Percentiles rank a stretch among this genome's conserved stretches.
Evolutionary conservation across 2,329 filamentous ascomycete genomes (phyloP).

Genomic region (Trichoderma asperellum): DNA sequence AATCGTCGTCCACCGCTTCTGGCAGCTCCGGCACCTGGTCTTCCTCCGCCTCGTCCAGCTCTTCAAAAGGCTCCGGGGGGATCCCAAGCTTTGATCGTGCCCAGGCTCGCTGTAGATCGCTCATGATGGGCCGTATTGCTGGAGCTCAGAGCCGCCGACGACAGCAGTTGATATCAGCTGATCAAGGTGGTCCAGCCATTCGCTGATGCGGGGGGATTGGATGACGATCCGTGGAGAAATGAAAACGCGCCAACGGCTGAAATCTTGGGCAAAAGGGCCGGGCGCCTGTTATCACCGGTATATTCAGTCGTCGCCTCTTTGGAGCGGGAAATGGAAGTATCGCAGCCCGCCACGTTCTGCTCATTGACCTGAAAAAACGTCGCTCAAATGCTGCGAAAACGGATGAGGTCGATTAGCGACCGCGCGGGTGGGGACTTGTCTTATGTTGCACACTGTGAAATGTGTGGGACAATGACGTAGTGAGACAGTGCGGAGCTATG

Average conservation of each 20-base stretch:
- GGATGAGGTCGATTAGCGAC: slow-evolving; percentile 1
- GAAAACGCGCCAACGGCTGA: background rate
- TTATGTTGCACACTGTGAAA: background rate
- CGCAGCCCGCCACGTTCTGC: background rate
- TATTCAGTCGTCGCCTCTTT: background rate
- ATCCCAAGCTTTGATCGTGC: slow-evolving; percentile 73
- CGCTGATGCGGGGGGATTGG: slow-evolving; percentile 24
- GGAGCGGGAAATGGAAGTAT: background rate
- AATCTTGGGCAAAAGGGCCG: background rate
- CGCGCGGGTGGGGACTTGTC: background rate
- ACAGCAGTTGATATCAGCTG: slow-evolving; percentile 13
- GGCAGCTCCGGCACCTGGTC: slow-evolving; percentile 53
- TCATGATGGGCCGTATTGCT: slow-evolving; percentile 59
- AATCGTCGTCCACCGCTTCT: slow-evolving; percentile 61
- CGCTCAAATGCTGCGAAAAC: slow-evolving; percentile 10
- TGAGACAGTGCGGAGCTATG: background rate
- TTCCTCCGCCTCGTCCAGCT: slow-evolving; percentile 56
- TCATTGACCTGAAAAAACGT: background rate
- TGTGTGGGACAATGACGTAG: background rate
- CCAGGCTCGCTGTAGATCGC: slow-evolving; percentile 78
- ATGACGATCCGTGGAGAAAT: slow-evolving; percentile 1
- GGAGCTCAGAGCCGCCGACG: slow-evolving; percentile 7
- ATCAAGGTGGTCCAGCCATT: slow-evolving; percentile 25
- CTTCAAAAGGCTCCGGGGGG: slow-evolving; percentile 54
- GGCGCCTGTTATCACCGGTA: background rate